Conservation (phyloP, 1,284 basidiomycete genomes). For the Abortiporus biennis region DNA sequence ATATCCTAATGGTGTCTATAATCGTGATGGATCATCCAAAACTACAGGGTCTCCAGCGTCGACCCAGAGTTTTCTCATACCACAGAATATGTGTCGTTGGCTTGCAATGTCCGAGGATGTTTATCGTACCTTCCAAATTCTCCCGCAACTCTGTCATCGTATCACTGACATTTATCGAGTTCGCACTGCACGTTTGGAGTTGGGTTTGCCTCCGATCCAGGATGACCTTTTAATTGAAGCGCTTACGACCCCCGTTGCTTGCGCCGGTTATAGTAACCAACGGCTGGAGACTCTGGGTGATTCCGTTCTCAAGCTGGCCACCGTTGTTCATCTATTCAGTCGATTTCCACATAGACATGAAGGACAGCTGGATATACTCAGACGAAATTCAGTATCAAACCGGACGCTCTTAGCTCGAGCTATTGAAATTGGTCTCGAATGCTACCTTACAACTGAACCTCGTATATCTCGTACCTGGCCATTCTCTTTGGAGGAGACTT, state of each 20-base stretch:
- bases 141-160: constrained; percentile 64
- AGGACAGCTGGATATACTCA: constrained; percentile 66
- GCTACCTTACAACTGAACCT: constrained; percentile 55
- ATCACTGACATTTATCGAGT: constrained; percentile 60
- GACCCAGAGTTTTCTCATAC: constrained; percentile 27
- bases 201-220: constrained; percentile 53
- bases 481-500: constrained; percentile 36
- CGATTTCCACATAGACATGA: constrained; percentile 72
- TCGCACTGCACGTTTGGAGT: constrained; percentile 38
- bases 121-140: constrained; percentile 42
- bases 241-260: constrained; percentile 61
- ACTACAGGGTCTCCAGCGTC: not conserved
- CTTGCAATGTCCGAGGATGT: constrained; percentile 41
- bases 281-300: constrained; percentile 82
- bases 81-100: constrained; percentile 50
- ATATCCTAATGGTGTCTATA: constrained; percentile 37
- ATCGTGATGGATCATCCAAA: constrained; percentile 24
- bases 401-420: constrained; percentile 61
- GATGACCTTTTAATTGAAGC: constrained; percentile 62
- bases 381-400: constrained; percentile 63
- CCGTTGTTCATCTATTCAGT: constrained; percentile 72
- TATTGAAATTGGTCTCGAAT: constrained; percentile 54
- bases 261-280: constrained; percentile 69
- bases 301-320: constrained; percentile 71
- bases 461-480: constrained; percentile 56